Base-by-base conservation (phyloP, 2,329 filamentous ascomycete genomes). In the Trichoderma atroviride region DNA sequence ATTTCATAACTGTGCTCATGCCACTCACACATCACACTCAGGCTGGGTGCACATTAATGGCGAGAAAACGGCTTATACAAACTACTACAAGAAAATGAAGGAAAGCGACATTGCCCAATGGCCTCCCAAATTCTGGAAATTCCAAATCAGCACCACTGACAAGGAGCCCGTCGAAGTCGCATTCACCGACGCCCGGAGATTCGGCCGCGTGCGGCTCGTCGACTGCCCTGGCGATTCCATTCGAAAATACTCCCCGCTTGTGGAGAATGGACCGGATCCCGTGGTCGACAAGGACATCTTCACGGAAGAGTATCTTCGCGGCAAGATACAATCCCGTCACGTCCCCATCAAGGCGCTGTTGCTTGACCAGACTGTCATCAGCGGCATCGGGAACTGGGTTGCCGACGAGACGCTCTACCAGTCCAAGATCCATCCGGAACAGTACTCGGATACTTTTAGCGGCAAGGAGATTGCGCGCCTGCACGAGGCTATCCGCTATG, bases 341-440 rank as follows among this genome's bases (percentile, higher is more conserved):
- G 92, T 97, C 0, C 94, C 95, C 0, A 87, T 98, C 72, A 98
- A 98, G 78, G 92, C 94, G 0, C 84, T 97, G 24, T 83, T 99
- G 14, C 85, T 98, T 4, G 93, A 98, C 77, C 96, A 99, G 79
- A 86, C 89, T 22, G 92, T 92, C 77, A 92, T 98, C 71, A 96
- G 92, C 75, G 96, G 96, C 9, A 92, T 99, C 71, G 96, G 96
- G 0, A 98, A 98, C 77, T 99, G 95, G 95, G 95, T 99, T 66
- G 94, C 91, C 0, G 96, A 99, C 77, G 96, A 99, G 79, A 90
- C 97, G 7, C 83, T 99, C 63, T 99, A 94, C 76, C 91, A 98
- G 74, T 92, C 96, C 5, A 89, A 87, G 61, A 86, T 98, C 19
- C 95, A 99, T 74, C 96, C 96, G 0, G 95, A 97, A 78, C 93